Evolutionary conservation across 768 basidiomycete species (phyloP).

Genomic region (Suillus bovinus): DNA sequence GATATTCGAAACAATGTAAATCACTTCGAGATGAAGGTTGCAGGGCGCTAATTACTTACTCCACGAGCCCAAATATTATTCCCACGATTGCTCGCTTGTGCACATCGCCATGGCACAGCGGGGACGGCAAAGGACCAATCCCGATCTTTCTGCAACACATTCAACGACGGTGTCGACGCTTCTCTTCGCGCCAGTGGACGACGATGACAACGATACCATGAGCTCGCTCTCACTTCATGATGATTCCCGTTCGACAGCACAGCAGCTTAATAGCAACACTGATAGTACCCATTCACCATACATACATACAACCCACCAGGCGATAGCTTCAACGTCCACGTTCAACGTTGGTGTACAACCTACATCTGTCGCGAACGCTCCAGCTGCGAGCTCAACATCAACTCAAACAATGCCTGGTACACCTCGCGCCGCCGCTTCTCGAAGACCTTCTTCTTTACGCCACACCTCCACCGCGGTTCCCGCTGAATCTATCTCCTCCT

Average conservation of each 20-base stretch:
- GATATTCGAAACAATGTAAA: too few relatives aligned
- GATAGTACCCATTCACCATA: conserved; percentile 38
- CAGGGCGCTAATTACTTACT: too few relatives aligned
- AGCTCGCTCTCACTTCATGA: conserved; percentile 17
- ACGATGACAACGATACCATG: conserved; percentile 28
- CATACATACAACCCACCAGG: conserved; percentile 35
- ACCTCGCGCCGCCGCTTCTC: conserved; percentile 26
- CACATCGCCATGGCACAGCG: conserved; percentile 4
- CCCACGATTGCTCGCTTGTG: conserved; percentile 3
- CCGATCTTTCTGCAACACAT: conserved; percentile 4
- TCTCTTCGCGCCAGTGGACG: conserved; percentile 14
- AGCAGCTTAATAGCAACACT: conserved; percentile 9
- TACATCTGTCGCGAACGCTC: neutral
- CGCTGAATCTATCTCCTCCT: conserved; percentile 23
- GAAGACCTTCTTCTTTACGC: conserved; percentile 34
- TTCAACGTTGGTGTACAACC: conserved; percentile 33
- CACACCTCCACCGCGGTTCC: conserved; percentile 31
- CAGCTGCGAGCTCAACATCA: conserved; percentile 7
- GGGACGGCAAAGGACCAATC: conserved; percentile 4
- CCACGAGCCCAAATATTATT: neutral
- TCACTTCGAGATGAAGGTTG: too few relatives aligned
- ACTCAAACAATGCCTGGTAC: conserved; percentile 25
- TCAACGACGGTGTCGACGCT: conserved; percentile 7
- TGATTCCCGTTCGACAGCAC: conserved; percentile 8
- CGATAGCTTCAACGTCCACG: conserved; percentile 37